These are phyloP conservation scores for Blastobotrys chiropterorum DNA, from an alignment of 805 yeast genomes.

Conservation along the genomic window DNA sequence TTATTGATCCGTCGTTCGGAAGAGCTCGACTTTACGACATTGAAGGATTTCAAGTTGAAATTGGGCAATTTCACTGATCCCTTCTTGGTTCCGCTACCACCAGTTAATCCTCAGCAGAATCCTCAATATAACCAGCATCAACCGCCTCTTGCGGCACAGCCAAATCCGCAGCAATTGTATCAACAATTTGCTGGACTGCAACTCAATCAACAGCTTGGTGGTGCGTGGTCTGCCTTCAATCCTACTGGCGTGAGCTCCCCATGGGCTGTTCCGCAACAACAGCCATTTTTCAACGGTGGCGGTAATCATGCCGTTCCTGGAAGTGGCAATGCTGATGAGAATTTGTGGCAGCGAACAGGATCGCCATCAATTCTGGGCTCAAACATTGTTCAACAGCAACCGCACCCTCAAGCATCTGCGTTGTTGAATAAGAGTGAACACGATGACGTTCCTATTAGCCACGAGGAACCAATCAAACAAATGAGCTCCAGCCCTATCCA, in stretches of 20 bases:
- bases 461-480: background rate
- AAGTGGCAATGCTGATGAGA: background rate
- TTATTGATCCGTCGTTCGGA: slow-evolving; percentile 55
- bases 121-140: background rate
- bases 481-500: background rate
- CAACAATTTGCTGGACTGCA: background rate
- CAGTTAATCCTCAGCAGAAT: background rate
- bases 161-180: background rate
- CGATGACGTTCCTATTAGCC: background rate
- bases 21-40: slow-evolving; percentile 43
- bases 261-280: background rate
- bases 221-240: background rate
- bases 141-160: too few species aligned
- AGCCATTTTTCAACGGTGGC: background rate
- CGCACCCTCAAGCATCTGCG: background rate
- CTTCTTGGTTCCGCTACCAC: slow-evolving; percentile 44
- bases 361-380: background rate
- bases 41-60: slow-evolving; percentile 46
- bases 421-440: background rate
- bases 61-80: slow-evolving; percentile 52
- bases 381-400: background rate
- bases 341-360: background rate
- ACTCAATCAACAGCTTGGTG: background rate
- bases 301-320: background rate
- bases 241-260: background rate